Base-by-base conservation (phyloP, 2,329 filamentous ascomycete genomes). In the Lachnellula occidentalis region DNA sequence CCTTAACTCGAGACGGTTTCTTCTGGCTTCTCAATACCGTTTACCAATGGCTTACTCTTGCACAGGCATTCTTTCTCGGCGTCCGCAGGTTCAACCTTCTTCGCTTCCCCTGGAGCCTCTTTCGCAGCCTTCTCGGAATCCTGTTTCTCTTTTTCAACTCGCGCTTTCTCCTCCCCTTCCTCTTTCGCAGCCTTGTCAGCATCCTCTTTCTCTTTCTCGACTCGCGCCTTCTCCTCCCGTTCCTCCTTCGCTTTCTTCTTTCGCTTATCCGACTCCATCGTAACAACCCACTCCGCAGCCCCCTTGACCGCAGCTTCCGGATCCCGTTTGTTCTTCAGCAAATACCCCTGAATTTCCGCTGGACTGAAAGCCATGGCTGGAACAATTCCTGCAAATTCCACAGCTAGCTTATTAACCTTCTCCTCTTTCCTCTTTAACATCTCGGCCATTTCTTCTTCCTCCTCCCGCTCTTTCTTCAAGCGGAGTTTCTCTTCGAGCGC, bases 311-410 rank as follows among this genome's bases (percentile, higher is more conserved):
- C 83, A 58, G 72, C 72, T 5, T 73, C 71, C 2, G 83, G 82
- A 36, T 74, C 73, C 67, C 78, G 78, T 70, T 86, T 86, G 41
- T 82, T 72, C 70, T 82, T 84, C 41, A 87, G 70, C 53, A 87
- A 65, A 66, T 83, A 87, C 0, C 82, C 83, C 65, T 86, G 83
- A 43, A 87, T 79, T 67, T 86, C 80, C 0, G 84, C 84, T 0
- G 84, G 82, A 36, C 76, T 79, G 57, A 85, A 78, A n/a, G 70
- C 68, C 7, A 70, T 72, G 6, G 72, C 69, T 0, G 81, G 80
- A 41, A 87, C 77, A 45, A 74, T 70, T 7, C 70, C 61, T 1
- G 78, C 76, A 61, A 87, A 87, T 41, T 74, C 65, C 11, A 63
- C 58, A 0, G 80, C 77, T 15, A 83, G 78, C 34, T 75, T 53